Evolutionary conservation across 2,329 filamentous ascomycete species (phyloP).

Genomic region (Pseudogymnoascus sp.): DNA sequence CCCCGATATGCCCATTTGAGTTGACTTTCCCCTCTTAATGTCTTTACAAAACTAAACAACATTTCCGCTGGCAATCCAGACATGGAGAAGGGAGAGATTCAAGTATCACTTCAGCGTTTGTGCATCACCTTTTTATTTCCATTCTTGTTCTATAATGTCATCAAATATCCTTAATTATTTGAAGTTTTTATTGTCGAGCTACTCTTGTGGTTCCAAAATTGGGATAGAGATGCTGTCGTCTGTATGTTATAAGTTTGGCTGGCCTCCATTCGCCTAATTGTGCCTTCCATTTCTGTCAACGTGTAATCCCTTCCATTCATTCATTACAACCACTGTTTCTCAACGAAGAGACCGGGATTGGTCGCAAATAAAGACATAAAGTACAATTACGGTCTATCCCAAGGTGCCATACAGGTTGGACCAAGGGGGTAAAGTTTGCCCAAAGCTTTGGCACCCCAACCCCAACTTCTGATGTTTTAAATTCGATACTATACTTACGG

Average conservation of each 20-base stretch:
- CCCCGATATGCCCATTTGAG: slow-evolving; percentile 3
- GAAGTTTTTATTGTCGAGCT: not conserved
- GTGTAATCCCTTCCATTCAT: not conserved
- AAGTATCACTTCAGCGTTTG: not conserved
- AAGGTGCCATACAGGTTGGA: not conserved
- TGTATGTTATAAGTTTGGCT: not conserved
- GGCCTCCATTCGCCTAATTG: not conserved
- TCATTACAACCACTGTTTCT: not conserved
- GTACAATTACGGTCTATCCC: not conserved
- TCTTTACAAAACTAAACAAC: not conserved
- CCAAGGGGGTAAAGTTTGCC: not conserved
- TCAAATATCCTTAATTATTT: not conserved
- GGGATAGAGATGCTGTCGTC: not conserved
- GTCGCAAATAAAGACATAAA: not conserved
- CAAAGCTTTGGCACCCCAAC: not conserved
- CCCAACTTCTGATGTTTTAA: not conserved
- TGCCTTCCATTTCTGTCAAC: not conserved
- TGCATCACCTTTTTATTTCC: not conserved
- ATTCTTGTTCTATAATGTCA: not conserved
- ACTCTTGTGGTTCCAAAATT: not conserved
- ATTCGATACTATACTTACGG: not conserved
- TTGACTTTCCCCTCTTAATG: not conserved
- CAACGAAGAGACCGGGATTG: not conserved
- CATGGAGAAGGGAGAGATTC: not conserved
- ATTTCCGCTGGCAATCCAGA: not conserved